A percentile compares a stretch with the other conserved stretches of the same genome.
Evolutionary conservation across 2,329 filamentous ascomycete species (phyloP).

Genomic region (Aspergillus oerlinghausenensis): DNA sequence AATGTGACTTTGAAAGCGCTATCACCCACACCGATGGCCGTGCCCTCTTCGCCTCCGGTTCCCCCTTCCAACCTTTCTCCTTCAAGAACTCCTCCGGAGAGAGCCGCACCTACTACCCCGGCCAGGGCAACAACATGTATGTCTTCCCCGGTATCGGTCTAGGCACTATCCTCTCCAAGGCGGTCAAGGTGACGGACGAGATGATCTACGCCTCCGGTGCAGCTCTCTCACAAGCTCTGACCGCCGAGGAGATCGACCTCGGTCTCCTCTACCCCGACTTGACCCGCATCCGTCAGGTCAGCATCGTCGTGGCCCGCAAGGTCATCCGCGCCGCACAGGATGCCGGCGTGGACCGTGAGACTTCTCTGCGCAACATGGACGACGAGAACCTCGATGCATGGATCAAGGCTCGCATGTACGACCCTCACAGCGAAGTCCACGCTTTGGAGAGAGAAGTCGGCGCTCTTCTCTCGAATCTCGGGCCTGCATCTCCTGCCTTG

Average conservation of each 20-base stretch:
- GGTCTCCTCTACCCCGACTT: conserved; percentile 90
- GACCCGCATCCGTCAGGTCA: conserved; percentile 86
- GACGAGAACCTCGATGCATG: conserved; percentile 43
- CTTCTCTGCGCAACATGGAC: conserved; percentile 39
- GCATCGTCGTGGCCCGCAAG: conserved; percentile 77
- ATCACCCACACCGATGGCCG: conserved; percentile 86
- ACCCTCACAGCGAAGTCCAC: conserved; percentile 45
- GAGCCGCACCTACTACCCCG: conserved; percentile 66
- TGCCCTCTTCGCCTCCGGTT: conserved; percentile 90
- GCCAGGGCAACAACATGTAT: conserved; percentile 79
- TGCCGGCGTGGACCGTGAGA: conserved; percentile 62
- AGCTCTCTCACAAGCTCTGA: conserved; percentile 72
- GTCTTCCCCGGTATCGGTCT: conserved; percentile 96
- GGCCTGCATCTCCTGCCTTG: conserved; percentile 18
- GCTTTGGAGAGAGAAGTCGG: conserved; percentile 45
- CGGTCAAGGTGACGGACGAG: conserved; percentile 78
- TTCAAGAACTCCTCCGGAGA: conserved; percentile 57
- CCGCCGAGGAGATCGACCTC: conserved; percentile 72
- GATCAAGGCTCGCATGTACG: conserved; percentile 48
- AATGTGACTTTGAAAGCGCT: conserved; percentile 95
- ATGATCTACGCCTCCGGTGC: conserved; percentile 96
- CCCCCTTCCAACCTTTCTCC: conserved; percentile 74
- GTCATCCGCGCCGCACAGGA: conserved; percentile 89
- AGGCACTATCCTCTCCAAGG: conserved; percentile 86
- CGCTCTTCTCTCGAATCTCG: conserved; percentile 36